phyloP scores from a whole-genome alignment of 2,329 filamentous ascomycete species.

The Exserohilum turcica region DNA sequence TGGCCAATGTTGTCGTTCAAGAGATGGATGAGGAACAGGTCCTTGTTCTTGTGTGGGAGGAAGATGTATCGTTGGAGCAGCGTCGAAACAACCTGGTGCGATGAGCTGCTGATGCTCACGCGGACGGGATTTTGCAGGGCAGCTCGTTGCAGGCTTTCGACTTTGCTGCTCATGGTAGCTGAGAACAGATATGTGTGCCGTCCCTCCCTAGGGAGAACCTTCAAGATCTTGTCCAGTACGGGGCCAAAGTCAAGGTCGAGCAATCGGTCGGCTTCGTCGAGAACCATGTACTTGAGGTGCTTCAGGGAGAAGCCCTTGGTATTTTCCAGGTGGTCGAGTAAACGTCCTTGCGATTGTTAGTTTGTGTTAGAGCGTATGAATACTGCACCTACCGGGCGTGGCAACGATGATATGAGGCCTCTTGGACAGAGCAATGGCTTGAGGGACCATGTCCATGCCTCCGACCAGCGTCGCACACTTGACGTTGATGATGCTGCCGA shows the following conservation, averaged over 20 bases:
- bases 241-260: conserved; percentile 94
- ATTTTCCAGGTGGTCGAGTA: conserved; percentile 92
- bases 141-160: conserved; percentile 89
- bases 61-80: conserved; percentile 86
- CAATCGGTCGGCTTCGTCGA: conserved; percentile 92
- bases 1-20: conserved; percentile 87
- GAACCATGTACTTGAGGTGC: conserved; percentile 83
- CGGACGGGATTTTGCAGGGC: conserved; percentile 82
- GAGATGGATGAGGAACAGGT: conserved; percentile 84
- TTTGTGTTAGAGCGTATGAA: neutral
- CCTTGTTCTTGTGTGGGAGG: conserved; percentile 77
- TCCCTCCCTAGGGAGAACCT: conserved; percentile 69
- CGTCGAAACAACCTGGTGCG: conserved; percentile 90
- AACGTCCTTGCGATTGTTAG: conserved; percentile 59
- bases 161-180: conserved; percentile 91
- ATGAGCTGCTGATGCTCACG: conserved; percentile 79
- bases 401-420: conserved; percentile 94
- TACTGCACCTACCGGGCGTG: conserved; percentile 63
- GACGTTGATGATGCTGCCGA: conserved; percentile 87
- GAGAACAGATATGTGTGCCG: conserved; percentile 81
- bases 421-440: conserved; percentile 90
- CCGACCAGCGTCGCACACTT: conserved; percentile 86
- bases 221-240: conserved; percentile 89
- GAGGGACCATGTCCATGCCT: conserved; percentile 93
- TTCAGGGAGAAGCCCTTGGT: conserved; percentile 93